A percentile compares a stretch with the other conserved stretches of the same genome.
Evolutionary conservation across 2,329 filamentous ascomycete genomes (phyloP).

Genomic region (Alternaria burnsii): DNA sequence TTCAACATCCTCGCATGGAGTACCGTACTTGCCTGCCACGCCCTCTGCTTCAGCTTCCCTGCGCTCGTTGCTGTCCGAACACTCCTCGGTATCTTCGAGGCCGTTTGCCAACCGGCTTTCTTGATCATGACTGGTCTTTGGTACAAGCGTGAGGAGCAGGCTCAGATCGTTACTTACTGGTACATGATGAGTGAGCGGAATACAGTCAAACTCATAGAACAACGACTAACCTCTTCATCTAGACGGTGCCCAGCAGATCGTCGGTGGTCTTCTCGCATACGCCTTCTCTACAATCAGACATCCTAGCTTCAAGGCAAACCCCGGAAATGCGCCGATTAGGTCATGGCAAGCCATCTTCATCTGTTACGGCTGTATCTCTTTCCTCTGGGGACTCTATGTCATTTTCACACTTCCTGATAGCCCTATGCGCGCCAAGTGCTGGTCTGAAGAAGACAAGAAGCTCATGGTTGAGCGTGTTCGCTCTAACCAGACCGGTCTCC

Average conservation of each 20-base stretch:
- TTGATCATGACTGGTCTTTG: constrained; percentile 73
- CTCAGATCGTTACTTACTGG: constrained; percentile 73
- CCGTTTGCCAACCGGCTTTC: constrained; percentile 73
- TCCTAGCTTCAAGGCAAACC: constrained; percentile 18
- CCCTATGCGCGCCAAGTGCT: constrained; percentile 76
- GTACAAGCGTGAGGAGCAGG: constrained; percentile 75
- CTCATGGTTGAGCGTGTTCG: constrained; percentile 60
- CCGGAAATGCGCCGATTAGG: constrained; percentile 59
- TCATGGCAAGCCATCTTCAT: constrained; percentile 77
- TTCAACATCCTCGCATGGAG: constrained; percentile 73
- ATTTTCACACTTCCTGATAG: constrained; percentile 60
- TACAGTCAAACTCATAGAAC: not conserved
- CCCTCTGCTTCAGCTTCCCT: constrained; percentile 67
- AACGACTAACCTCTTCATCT: constrained; percentile 3
- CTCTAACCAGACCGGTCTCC: constrained; percentile 57
- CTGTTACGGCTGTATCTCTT: constrained; percentile 68
- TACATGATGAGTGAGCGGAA: constrained; percentile 68
- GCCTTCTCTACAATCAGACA: constrained; percentile 43
- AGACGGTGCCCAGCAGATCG: constrained; percentile 73
- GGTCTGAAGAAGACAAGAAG: constrained; percentile 70
- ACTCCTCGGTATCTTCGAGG: constrained; percentile 75
- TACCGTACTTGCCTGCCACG: constrained; percentile 66
- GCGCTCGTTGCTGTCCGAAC: constrained; percentile 69
- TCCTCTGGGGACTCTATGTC: constrained; percentile 70
- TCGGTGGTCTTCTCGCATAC: constrained; percentile 73